A percentile compares a stretch with the other conserved stretches of the same genome.
phyloP scores from a whole-genome alignment of 306 rosid genomes.

The Rosa rugosa region DNA sequence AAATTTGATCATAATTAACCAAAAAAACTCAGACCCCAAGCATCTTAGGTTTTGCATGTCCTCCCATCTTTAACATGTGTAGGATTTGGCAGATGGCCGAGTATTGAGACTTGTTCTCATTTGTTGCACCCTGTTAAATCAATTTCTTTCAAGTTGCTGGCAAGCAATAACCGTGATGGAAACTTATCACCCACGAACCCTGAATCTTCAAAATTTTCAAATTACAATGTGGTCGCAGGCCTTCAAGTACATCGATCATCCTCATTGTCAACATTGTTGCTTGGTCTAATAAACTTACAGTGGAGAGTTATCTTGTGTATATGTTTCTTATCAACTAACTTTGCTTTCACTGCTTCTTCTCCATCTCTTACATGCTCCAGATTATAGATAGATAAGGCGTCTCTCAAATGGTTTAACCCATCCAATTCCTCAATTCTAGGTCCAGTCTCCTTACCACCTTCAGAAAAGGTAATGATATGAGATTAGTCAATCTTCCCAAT shows the following conservation, averaged over 20 bases:
- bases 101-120: not conserved
- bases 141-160: not conserved
- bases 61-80: not conserved
- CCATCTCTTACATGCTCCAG: not conserved
- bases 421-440: not conserved
- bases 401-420: not conserved
- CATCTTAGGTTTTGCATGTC: not conserved
- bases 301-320: not conserved
- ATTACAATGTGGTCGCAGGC: not conserved
- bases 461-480: not conserved
- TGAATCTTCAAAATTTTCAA: not conserved
- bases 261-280: not conserved
- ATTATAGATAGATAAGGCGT: not conserved
- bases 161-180: constrained; percentile 7
- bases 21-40: not conserved
- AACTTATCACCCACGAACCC: not conserved
- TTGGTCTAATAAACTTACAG: not conserved
- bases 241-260: not conserved
- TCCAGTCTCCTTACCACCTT: not conserved
- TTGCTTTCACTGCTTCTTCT: not conserved
- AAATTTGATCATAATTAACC: not conserved
- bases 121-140: not conserved
- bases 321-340: not conserved
- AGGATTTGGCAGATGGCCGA: not conserved
- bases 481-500: not conserved